Conservation (phyloP, 768 basidiomycete species). For the Phanerochaete carnosa region DNA sequence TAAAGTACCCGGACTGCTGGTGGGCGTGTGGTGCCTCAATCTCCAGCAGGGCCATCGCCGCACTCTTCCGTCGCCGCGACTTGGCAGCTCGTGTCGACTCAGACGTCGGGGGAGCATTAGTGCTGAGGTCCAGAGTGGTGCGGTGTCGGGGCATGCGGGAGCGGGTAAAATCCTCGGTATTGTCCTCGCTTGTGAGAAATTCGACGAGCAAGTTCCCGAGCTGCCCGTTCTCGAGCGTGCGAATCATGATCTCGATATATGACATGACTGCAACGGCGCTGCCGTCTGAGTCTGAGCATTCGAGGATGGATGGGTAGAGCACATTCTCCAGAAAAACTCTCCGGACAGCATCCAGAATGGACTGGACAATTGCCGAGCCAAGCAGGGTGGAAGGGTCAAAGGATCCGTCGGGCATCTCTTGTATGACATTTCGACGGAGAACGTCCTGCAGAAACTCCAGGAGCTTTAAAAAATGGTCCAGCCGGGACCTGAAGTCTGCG, state of each 20-base stretch:
- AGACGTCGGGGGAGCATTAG: constrained; percentile 27
- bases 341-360: constrained; percentile 79
- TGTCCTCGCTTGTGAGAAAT: constrained; percentile 85
- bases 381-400: constrained; percentile 63
- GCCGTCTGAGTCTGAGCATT: constrained; percentile 91
- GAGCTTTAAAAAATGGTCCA: constrained; percentile 88
- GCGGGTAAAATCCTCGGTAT: constrained; percentile 54
- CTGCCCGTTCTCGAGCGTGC: constrained; percentile 64
- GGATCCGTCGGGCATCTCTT: constrained; percentile 35
- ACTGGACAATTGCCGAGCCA: constrained; percentile 77
- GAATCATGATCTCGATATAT: constrained; percentile 87
- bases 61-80: constrained; percentile 69
- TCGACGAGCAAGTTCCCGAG: constrained; percentile 69
- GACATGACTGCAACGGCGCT: constrained; percentile 95
- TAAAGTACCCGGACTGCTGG: constrained; percentile 78
- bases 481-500: constrained; percentile 70
- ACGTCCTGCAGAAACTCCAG: constrained; percentile 93
- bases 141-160: constrained; percentile 34
- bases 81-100: constrained; percentile 38
- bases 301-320: constrained; percentile 87
- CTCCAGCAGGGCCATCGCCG: constrained; percentile 87
- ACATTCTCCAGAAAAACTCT: constrained; percentile 90
- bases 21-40: constrained; percentile 75
- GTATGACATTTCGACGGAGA: constrained; percentile 58
- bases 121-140: constrained; percentile 39